Conservation (phyloP, 1,139 yeast genomes). For the Saccharomyces uvarum region DNA sequence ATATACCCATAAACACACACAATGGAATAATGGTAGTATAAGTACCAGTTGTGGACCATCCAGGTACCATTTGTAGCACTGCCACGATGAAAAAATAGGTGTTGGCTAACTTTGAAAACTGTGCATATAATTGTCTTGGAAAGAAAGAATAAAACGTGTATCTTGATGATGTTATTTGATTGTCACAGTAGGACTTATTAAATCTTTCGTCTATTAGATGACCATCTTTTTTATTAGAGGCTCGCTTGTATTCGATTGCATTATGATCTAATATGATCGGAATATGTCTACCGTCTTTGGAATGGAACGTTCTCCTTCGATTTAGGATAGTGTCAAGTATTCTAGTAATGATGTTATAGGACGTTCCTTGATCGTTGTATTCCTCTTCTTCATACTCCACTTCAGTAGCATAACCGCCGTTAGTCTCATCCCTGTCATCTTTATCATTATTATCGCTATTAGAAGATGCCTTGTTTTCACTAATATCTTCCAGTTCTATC, state of each 20-base stretch:
- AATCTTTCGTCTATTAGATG: constrained; percentile 56
- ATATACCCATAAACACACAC: constrained; percentile 76
- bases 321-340: constrained; percentile 29
- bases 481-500: constrained; percentile 28
- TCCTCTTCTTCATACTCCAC: constrained; percentile 12
- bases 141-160: constrained; percentile 74
- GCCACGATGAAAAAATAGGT: constrained; percentile 80
- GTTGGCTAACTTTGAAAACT: constrained; percentile 87
- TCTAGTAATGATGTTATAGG: constrained; percentile 17
- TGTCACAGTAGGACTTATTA: constrained; percentile 54
- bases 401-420: constrained; percentile 9
- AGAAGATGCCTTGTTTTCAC: constrained; percentile 8
- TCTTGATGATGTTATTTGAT: constrained; percentile 77
- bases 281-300: constrained; percentile 67
- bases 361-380: constrained; percentile 9
- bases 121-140: constrained; percentile 84
- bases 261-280: constrained; percentile 48
- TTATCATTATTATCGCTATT: constrained; percentile 10
- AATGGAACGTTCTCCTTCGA: constrained; percentile 29
- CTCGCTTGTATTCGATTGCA: constrained; percentile 16
- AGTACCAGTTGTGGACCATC: constrained; percentile 97
- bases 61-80: constrained; percentile 89
- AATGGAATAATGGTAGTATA: constrained; percentile 89
- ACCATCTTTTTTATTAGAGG: constrained; percentile 17
- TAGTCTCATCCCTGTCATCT: constrained; percentile 9